Evolutionary conservation across 176 grass and related monocot genomes (phyloP), one percentile per base, ranked within the genome.

Genomic region (Aegilops sharonensis): DNA sequence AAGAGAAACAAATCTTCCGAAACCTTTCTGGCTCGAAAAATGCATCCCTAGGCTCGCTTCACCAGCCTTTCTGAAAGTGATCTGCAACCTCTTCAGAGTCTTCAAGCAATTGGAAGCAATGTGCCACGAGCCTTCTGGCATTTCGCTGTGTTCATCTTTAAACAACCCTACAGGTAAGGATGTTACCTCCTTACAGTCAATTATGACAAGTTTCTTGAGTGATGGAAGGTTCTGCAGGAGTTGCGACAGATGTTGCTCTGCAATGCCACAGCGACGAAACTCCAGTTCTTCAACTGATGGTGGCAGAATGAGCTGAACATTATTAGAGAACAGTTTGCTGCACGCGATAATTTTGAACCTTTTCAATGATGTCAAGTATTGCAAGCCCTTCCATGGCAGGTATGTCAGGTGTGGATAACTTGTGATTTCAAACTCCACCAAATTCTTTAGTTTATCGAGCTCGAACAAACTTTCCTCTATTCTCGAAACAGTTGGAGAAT

Each of bases 121-220:
- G 1, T 5, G 8, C 66, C 81, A 83, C 1, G 12, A 59, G 11
- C 6, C 66, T 72, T 80, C 78, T 64, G 20, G 6, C n/a, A 17
- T 29, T 40, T 36, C 13, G 13, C 8, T 45, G 21, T 29, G 6
- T 64, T 83, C 81, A 67, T 81, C 62, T 11, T 7, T 48, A 47
- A 67, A 65, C 78, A 80, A 5, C 18, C 80, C 80, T 11, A 15
- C 64, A 70, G 81, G 43, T 39, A 83, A 83, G 21, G 81, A 23
- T 7, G 31, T 72, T 9, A 83, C 11, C 11, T 54, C 12, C 3
- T 17, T 2, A 11, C 67, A 83, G 6, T 8, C 1, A 4, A 2
- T 7, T 39, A 83, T 2, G 20, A 17, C 59, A 2, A 83, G 20
- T 17, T 39, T 83, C 3, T 24, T 37, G 14, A 83, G 67, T 5